Conservation (phyloP, 495 filamentous ascomycete species). For the Parmelia sp. region DNA sequence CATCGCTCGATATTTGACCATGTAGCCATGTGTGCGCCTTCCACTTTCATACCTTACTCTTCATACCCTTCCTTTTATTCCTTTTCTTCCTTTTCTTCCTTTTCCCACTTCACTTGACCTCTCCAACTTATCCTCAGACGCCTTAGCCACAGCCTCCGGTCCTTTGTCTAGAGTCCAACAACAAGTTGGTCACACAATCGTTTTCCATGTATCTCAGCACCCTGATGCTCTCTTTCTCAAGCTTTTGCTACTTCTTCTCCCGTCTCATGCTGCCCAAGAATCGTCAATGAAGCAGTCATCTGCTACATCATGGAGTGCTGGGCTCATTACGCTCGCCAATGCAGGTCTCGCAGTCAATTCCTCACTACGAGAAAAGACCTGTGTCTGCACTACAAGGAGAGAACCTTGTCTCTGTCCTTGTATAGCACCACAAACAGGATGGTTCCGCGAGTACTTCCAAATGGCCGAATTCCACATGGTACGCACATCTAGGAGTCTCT, state of each 20-base stretch:
- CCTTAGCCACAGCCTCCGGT: not conserved
- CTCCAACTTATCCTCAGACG: not conserved
- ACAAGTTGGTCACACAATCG: not conserved
- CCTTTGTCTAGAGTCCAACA: not conserved
- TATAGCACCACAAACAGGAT: conserved; percentile 1
- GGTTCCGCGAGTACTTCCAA: not conserved
- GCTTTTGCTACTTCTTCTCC: not conserved
- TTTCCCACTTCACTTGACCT: not conserved
- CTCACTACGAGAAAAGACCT: not conserved
- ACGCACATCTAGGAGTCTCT: not conserved
- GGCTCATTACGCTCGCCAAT: conserved; percentile 13
- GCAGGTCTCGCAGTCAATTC: conserved; percentile 10
- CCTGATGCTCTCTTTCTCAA: not conserved
- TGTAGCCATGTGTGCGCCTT: not conserved
- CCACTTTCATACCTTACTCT: not conserved
- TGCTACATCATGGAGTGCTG: conserved; percentile 15
- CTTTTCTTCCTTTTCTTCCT: not conserved
- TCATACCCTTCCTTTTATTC: not conserved
- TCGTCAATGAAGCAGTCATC: not conserved
- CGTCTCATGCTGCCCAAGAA: not conserved
- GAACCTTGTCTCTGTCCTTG: not conserved
- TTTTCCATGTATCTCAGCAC: not conserved
- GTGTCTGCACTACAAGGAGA: not conserved
- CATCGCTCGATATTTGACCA: not conserved
- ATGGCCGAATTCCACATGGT: conserved; percentile 2